These are phyloP conservation scores for Pyrus pyrifolia DNA, from an alignment of 306 rosid genomes.

Conservation along the genomic window DNA sequence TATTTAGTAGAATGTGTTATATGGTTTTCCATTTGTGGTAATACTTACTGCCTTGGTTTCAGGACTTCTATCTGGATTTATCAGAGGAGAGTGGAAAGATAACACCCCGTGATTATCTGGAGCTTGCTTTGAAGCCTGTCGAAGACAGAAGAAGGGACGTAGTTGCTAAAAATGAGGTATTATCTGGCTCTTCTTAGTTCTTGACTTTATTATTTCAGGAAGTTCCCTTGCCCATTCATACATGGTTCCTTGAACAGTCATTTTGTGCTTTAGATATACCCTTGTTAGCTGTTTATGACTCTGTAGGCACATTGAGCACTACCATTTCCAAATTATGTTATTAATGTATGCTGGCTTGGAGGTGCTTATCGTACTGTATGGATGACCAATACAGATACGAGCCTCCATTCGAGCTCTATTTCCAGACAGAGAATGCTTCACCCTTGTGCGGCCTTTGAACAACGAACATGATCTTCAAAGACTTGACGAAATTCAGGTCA, in stretches of 20 bases:
- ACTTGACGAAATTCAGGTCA: conserved; percentile 76
- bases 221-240: background rate
- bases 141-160: conserved; percentile 69
- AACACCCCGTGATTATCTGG: conserved; percentile 92
- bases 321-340: background rate
- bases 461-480: conserved; percentile 79
- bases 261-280: background rate
- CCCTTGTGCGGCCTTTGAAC: conserved; percentile 88
- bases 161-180: conserved; percentile 79
- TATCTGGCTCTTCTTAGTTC: conserved; percentile 5
- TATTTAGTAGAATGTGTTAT: background rate
- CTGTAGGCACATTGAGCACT: background rate
- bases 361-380: conserved; percentile 21
- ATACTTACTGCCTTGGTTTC: conserved; percentile 19
- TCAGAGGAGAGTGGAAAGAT: conserved; percentile 74
- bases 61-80: conserved; percentile 88
- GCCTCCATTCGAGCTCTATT: conserved; percentile 88
- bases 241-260: background rate
- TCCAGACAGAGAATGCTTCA: conserved; percentile 94
- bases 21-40: background rate
- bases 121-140: conserved; percentile 76
- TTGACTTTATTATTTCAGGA: background rate
- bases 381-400: conserved; percentile 57
- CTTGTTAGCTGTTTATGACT: background rate
- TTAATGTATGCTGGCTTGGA: background rate